Percentiles rank a stretch among this genome's conserved stretches.
Conservation (phyloP, 768 basidiomycete genomes). For the Trametes meyenii region DNA sequence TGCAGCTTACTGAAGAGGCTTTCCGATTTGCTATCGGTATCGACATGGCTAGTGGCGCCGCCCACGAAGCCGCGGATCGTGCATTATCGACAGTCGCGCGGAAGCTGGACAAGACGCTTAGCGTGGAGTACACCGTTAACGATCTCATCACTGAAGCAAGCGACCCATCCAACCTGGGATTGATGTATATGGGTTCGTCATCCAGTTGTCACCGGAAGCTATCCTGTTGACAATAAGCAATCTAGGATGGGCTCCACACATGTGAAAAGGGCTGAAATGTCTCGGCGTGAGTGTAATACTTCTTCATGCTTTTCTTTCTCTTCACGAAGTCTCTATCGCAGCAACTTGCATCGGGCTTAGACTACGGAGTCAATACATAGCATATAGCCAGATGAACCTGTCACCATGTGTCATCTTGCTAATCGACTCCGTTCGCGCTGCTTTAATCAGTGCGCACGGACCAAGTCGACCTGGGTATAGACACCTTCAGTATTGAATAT, state of each 20-base stretch:
- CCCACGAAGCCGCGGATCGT: conserved; percentile 88
- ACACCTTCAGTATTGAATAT: too few relatives aligned
- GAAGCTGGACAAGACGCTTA: conserved; percentile 84
- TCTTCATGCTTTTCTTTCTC: too few relatives aligned
- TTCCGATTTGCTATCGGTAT: conserved; percentile 52
- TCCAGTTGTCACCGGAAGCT: not conserved
- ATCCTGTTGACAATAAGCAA: not conserved
- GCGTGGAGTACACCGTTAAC: conserved; percentile 93
- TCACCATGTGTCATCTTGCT: too few relatives aligned
- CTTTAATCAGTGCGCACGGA: too few relatives aligned
- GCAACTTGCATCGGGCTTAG: too few relatives aligned
- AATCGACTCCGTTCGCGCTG: too few relatives aligned
- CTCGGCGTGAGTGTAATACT: too few relatives aligned
- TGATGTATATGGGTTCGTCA: conserved; percentile 71
- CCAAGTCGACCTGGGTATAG: too few relatives aligned
- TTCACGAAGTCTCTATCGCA: too few relatives aligned
- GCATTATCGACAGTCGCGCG: conserved; percentile 77
- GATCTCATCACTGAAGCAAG: conserved; percentile 89
- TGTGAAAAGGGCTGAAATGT: conserved; percentile 5
- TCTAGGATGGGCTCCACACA: conserved; percentile 49
- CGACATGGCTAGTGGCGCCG: conserved; percentile 65
- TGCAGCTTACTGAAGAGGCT: conserved; percentile 26
- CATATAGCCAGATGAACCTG: too few relatives aligned
- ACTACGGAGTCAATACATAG: too few relatives aligned
- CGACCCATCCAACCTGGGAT: conserved; percentile 71